Conservation (phyloP, 805 yeast genomes). For the Cyberlindnera maclurae region DNA sequence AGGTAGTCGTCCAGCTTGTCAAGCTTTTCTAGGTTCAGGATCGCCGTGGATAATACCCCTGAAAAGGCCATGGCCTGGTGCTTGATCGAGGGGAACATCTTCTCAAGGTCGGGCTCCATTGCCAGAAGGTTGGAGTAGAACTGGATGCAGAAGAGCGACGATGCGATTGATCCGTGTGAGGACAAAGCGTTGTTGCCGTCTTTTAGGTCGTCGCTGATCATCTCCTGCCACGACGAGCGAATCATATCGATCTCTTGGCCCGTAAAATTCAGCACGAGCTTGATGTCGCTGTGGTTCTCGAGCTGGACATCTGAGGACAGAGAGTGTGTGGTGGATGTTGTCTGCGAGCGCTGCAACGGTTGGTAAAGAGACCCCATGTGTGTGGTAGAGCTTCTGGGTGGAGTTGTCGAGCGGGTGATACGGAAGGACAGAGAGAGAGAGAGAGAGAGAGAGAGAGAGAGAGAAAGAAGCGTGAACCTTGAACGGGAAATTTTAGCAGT, state of each 20-base stretch:
- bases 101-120: constrained; percentile 54
- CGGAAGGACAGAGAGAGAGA: not conserved
- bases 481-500: no score
- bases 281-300: constrained; percentile 11
- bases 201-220: constrained; percentile 28
- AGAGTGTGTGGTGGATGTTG: constrained; percentile 9
- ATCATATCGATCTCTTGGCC: constrained; percentile 28
- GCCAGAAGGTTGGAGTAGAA: constrained; percentile 62
- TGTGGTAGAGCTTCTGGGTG: not conserved
- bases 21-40: constrained; percentile 56
- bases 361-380: not conserved
- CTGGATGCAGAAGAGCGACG: constrained; percentile 67
- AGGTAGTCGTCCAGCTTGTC: constrained; percentile 51
- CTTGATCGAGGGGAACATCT: constrained; percentile 62
- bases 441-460: not conserved
- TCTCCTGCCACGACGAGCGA: constrained; percentile 31
- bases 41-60: constrained; percentile 65
- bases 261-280: constrained; percentile 25
- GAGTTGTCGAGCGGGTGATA: not conserved
- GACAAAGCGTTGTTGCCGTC: constrained; percentile 4
- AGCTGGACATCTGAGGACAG: constrained; percentile 18
- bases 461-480: not conserved
- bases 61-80: constrained; percentile 81
- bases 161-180: constrained; percentile 33
- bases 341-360: not conserved